Evolutionary conservation across 768 basidiomycete genomes (phyloP).

Genomic region (Gymnopilus dilepis): DNA sequence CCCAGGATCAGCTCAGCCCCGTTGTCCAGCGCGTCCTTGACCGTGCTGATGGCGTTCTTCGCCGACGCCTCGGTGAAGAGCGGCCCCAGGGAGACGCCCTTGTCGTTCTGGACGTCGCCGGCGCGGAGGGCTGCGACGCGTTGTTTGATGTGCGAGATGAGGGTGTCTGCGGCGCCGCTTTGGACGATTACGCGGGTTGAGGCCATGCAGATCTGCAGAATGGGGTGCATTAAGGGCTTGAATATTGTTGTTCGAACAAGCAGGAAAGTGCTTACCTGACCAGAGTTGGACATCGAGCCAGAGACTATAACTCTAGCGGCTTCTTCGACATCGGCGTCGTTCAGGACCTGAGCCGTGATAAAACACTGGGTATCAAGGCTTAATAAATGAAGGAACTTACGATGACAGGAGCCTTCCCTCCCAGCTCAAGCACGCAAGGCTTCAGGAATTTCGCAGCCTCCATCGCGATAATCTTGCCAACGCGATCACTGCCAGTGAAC

Average conservation of each 20-base stretch:
- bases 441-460: constrained; percentile 63
- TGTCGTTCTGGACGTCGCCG: constrained; percentile 40
- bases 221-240: too few relatives aligned
- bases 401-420: constrained; percentile 58
- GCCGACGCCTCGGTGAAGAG: constrained; percentile 53
- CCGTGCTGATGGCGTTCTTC: constrained; percentile 46
- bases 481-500: constrained; percentile 62
- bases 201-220: constrained; percentile 57
- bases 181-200: constrained; percentile 63
- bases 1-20: constrained; percentile 55
- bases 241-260: too few relatives aligned
- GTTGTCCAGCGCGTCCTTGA: constrained; percentile 46
- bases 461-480: constrained; percentile 55
- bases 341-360: constrained; percentile 42
- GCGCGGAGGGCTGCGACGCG: constrained; percentile 42
- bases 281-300: constrained; percentile 51
- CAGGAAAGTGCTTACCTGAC: constrained; percentile 33
- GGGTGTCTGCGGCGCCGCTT: constrained; percentile 39
- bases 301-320: constrained; percentile 56
- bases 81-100: constrained; percentile 36
- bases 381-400: constrained; percentile 36
- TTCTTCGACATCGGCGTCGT: constrained; percentile 56
- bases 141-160: constrained; percentile 40
- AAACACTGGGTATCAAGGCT: neutral
- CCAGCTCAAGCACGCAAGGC: constrained; percentile 60